A percentile compares a stretch with the other conserved stretches of the same genome.
Conservation (phyloP, 352 stramenopile species). For the Achlya hypogyna region DNA sequence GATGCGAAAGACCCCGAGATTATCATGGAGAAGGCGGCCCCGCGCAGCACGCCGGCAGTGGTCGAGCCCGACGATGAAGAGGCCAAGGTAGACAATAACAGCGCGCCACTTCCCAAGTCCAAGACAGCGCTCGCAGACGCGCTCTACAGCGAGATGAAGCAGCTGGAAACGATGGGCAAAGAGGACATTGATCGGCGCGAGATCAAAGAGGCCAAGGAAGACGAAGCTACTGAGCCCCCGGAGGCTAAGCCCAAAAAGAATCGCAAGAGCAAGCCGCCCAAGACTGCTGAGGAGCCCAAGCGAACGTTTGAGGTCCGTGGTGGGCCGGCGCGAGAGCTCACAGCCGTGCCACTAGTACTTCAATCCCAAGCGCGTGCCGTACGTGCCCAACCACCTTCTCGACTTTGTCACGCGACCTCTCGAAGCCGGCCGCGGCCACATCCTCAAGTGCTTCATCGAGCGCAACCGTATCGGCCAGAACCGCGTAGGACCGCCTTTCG, state of each 20-base stretch:
- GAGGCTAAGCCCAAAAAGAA: constrained; percentile 46
- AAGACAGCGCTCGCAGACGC: constrained; percentile 15
- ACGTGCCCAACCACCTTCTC: constrained; percentile 69
- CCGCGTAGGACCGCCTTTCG: constrained; percentile 22
- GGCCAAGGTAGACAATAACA: constrained; percentile 21
- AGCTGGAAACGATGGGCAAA: constrained; percentile 13
- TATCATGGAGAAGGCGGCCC: constrained; percentile 47
- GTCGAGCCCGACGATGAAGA: constrained; percentile 21
- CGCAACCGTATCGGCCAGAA: constrained; percentile 68
- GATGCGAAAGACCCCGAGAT: constrained; percentile 44
- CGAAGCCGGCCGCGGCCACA: constrained; percentile 62
- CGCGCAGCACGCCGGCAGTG: constrained; percentile 22
- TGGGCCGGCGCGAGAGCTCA: no score
- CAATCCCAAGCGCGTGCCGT: constrained; percentile 74
- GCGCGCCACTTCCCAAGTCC: constrained; percentile 23
- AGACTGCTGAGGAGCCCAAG: constrained; percentile 42
- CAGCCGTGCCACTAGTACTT: constrained; percentile 35
- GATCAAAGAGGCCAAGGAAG: constrained; percentile 41
- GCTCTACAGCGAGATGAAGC: constrained; percentile 19
- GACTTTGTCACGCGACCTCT: constrained; percentile 73
- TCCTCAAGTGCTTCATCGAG: constrained; percentile 86
- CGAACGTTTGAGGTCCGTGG: constrained; percentile 25
- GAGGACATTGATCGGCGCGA: constrained; percentile 15
- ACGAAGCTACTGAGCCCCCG: constrained; percentile 42
- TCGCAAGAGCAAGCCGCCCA: constrained; percentile 43